Base-by-base conservation (phyloP, 768 basidiomycete species). In the Mycena chlorophos region DNA sequence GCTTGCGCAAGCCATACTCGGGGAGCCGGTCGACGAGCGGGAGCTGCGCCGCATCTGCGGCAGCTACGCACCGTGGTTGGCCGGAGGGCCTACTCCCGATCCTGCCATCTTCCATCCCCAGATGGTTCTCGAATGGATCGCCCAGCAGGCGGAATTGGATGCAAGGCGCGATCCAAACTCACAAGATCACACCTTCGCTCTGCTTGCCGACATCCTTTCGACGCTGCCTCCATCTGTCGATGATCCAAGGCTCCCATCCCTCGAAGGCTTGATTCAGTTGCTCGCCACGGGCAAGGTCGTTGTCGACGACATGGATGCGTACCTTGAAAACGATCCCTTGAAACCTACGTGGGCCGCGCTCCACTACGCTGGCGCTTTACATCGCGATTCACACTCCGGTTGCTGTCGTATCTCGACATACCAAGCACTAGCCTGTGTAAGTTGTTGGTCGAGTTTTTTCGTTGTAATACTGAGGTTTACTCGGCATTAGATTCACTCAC, bases 1-100 rank as follows among this genome's bases (percentile, higher is more conserved):
- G 19, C 26, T 60, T 8, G 39, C 47, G 1, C 16, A 8, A 13
- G 37, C 45, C 17, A 10, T 49, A 4, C 38, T 55, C 4, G 37
- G 26, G 5, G 31, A 49, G 3, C 14, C 25, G 13, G 26, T 29
- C 4, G 46, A 49, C 46, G 6, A 48, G 3, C 46, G 17, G 6
- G 58, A 55, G 26, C 37, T 60, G n/a, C 25, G 28, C 5, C 42
- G 42, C 22, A 29, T 16, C 2, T 53, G 42, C n/a, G 59, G 59
- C 19, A 6, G 13, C 0, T 60, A 60, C 17, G 2, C n/a, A 6
- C 56, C 56, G 22, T 16, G 49, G 16, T 8, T 30, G 13, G 16
- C 20, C 23, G 31, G 29, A 16, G 5, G 20, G 3, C n/a, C n/a
- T n/a, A n/a, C n/a, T n/a, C n/a, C n/a, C n/a, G 14, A n/a, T 17